These are phyloP conservation scores for Dendrobium chrysotoxum DNA, from an alignment of 106 monocot genomes.

Conservation along the genomic window DNA sequence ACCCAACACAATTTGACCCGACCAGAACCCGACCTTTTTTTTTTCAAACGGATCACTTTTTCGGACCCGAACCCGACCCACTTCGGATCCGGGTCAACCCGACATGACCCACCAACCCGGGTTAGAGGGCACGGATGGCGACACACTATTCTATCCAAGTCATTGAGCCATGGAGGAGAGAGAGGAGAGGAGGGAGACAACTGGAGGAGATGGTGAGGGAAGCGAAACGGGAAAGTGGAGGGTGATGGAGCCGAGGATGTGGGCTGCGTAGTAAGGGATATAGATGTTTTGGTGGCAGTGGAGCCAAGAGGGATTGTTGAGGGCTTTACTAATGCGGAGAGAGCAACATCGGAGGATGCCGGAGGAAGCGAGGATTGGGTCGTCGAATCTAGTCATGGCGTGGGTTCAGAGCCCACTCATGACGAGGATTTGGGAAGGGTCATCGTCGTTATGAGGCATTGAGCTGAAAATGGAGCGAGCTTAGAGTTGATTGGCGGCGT, in stretches of 20 bases:
- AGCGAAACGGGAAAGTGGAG: constrained; percentile 31
- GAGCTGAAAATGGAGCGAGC: constrained; percentile 39
- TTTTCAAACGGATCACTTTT: too few relatives aligned
- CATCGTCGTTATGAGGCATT: constrained; percentile 39
- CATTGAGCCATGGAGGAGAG: constrained; percentile 36
- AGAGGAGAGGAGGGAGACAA: constrained; percentile 37
- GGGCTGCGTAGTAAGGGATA: constrained; percentile 80
- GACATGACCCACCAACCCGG: too few relatives aligned
- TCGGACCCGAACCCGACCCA: too few relatives aligned
- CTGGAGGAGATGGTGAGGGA: constrained; percentile 38
- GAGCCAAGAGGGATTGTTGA: constrained; percentile 40
- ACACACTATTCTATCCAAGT: constrained; percentile 75
- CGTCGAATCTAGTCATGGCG: constrained; percentile 43
- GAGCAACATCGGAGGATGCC: constrained; percentile 50
- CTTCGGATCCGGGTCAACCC: too few relatives aligned
- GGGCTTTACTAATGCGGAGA: constrained; percentile 31
- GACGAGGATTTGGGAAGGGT: constrained; percentile 36
- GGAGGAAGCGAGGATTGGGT: constrained; percentile 31
- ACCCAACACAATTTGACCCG: too few relatives aligned
- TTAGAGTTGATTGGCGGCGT: constrained; percentile 16
- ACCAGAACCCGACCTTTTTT: too few relatives aligned
- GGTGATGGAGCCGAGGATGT: constrained; percentile 73
- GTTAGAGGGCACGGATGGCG: constrained; percentile 55
- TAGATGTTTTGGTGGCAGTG: constrained; percentile 47
- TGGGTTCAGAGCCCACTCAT: constrained; percentile 51